Conservation (phyloP, 441 rosid species). For the Iberis amara region DNA sequence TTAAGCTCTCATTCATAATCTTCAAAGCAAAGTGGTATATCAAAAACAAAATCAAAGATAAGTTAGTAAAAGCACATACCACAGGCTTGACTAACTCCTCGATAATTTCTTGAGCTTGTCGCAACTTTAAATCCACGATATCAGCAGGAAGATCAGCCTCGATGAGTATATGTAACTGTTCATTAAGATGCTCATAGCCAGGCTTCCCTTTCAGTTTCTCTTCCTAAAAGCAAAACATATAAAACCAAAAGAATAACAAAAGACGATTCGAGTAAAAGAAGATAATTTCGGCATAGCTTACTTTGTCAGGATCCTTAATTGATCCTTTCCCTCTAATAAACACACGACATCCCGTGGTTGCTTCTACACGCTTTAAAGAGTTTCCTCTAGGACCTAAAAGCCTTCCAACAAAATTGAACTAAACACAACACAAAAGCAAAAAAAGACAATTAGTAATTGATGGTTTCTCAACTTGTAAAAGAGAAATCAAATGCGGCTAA, state of each 20-base stretch:
- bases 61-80: slow-evolving; percentile 38
- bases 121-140: slow-evolving; percentile 70
- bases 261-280: background rate
- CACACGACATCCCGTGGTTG: slow-evolving; percentile 85
- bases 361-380: slow-evolving; percentile 89
- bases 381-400: slow-evolving; percentile 89
- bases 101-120: slow-evolving; percentile 94
- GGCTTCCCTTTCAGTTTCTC: slow-evolving; percentile 90
- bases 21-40: slow-evolving; percentile 12
- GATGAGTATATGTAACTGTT: slow-evolving; percentile 88
- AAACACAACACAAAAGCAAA: slow-evolving; percentile 30
- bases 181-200: slow-evolving; percentile 91
- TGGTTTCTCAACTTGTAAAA: background rate
- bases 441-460: slow-evolving; percentile 10
- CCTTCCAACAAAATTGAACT: slow-evolving; percentile 93
- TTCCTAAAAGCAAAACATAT: slow-evolving; percentile 44
- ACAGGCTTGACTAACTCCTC: slow-evolving; percentile 94
- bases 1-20: background rate
- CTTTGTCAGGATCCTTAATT: slow-evolving; percentile 93
- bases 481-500: background rate
- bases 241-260: slow-evolving; percentile 16
- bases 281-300: slow-evolving; percentile 22
- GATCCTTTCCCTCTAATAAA: slow-evolving; percentile 95
- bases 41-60: background rate
- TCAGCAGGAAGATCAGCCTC: slow-evolving; percentile 89